Conservation (phyloP, 768 basidiomycete genomes). For the Leccinum variicolor region DNA sequence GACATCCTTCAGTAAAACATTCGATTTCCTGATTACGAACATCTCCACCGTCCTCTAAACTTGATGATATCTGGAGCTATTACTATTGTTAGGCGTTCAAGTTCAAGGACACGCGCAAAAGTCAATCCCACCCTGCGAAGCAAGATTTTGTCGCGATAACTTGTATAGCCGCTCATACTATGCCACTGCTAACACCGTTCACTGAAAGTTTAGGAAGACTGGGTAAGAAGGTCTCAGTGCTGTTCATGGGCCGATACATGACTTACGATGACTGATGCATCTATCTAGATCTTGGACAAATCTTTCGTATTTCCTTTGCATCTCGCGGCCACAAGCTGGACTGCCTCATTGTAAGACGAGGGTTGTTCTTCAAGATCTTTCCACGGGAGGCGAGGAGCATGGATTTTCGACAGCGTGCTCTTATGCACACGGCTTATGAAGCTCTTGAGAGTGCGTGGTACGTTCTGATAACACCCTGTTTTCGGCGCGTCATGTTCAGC, state of each 20-base stretch:
- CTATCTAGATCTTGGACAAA: slow-evolving; percentile 52
- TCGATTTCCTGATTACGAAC: slow-evolving; percentile 44
- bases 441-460: slow-evolving; percentile 58
- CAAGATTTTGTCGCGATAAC: slow-evolving; percentile 66
- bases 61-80: slow-evolving; percentile 43
- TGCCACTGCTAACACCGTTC: slow-evolving; percentile 43
- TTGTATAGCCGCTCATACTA: slow-evolving; percentile 64
- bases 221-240: slow-evolving; percentile 57
- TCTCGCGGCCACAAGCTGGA: too few relatives aligned
- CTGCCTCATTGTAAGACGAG: too few relatives aligned
- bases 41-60: slow-evolving; percentile 46
- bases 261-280: slow-evolving; percentile 1
- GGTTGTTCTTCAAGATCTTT: slow-evolving; percentile 61
- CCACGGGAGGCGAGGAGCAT: slow-evolving; percentile 72
- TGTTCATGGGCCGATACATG: slow-evolving; percentile 44
- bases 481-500: too few relatives aligned
- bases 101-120: not conserved
- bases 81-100: slow-evolving; percentile 19
- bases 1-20: slow-evolving; percentile 46
- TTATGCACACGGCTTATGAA: slow-evolving; percentile 63
- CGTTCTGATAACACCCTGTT: too few relatives aligned
- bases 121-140: slow-evolving; percentile 39
- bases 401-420: slow-evolving; percentile 72
- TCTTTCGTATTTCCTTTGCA: slow-evolving; percentile 46
- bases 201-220: slow-evolving; percentile 50